A percentile compares a stretch with the other conserved stretches of the same genome.
phyloP scores from a whole-genome alignment of 2,329 filamentous ascomycete species.

The Talaromyces sp. region DNA sequence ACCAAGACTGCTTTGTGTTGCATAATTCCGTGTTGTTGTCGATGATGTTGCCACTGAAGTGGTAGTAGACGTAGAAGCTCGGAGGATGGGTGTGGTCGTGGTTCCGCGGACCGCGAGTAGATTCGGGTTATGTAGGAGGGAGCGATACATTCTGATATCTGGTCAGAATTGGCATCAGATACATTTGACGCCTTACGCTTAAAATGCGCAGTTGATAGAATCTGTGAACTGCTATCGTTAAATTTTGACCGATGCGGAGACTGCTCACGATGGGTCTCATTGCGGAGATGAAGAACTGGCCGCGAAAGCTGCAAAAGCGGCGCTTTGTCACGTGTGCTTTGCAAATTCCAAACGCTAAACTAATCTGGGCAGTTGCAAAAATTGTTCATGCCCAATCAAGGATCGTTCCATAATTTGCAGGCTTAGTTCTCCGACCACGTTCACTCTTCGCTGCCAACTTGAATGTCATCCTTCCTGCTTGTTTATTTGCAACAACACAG shows the following conservation, averaged over 20 bases:
- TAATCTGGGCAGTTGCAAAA: background rate
- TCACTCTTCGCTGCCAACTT: constrained; percentile 30
- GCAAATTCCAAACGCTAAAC: background rate
- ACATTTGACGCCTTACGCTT: constrained; percentile 19
- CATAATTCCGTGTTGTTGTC: constrained; percentile 43
- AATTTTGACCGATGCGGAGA: constrained; percentile 7
- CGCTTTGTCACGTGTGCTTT: background rate
- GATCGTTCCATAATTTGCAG: constrained; percentile 24
- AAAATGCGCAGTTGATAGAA: background rate
- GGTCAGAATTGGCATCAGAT: constrained; percentile 20
- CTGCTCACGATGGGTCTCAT: background rate
- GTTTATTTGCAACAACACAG: constrained; percentile 19
- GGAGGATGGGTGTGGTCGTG: constrained; percentile 2
- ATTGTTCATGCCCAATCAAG: background rate
- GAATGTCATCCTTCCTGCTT: constrained; percentile 6
- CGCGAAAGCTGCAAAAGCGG: constrained; percentile 30
- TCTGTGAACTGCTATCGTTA: background rate
- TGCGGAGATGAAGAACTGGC: constrained; percentile 3
- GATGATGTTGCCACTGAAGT: background rate
- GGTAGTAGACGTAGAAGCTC: constrained; percentile 8
- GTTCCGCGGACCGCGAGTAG: constrained; percentile 8
- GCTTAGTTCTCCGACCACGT: constrained; percentile 38
- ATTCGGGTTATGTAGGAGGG: constrained; percentile 24
- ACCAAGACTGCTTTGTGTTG: constrained; percentile 54
- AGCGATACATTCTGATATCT: constrained; percentile 24